Base-by-base conservation (phyloP, 1,284 basidiomycete genomes). In the Microbotryum violaceum region DNA sequence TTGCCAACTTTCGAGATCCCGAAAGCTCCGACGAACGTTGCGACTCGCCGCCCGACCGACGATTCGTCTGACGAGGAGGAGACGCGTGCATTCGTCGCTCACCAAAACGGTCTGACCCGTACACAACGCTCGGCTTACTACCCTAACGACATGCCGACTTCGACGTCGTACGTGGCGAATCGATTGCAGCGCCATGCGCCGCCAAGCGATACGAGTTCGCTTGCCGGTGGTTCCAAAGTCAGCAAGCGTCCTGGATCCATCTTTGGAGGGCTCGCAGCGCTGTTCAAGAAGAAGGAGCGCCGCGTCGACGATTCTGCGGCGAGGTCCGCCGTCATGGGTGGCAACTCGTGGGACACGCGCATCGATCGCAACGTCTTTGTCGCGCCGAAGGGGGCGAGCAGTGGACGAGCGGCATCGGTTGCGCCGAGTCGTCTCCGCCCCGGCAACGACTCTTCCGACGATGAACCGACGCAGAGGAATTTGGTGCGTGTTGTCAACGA, bases 401-500 rank as follows among this genome's bases (percentile, higher is more conserved):
- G 44, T 31, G 52, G 56, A 27, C 56, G 27, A 45, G 56, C 10
- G 37, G 37, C 37, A 42, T 42, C 37, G 37, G 37, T 42, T 42
- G 37, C 37, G 37, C 37, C 37, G 37, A 42, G 37, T 42, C 37
- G 37, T 42, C 37, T 49, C 33, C 14, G 44, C 50, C 20, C 53
- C 46, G 54, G 55, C 47, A 46, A 61, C 37, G 57, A 60, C 51
- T 52, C 45, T 23, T 68, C 69, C 29, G 65, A 67, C 47, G 67
- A 69, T 53, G 65, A 64, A 20, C 63, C 61, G 27, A 55, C 62
- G 50, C 65, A 63, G 8, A 42, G 62, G 16, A 62, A 65, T 31
- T 27, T 64, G 4, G 61, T 68, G 27, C 57, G 61, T 12, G 65
- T 70, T 23, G 61, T 68, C 56, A 71, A 71, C 48, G 69, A 70